Evolutionary conservation across 2,329 filamentous ascomycete genomes (phyloP), one percentile per base, ranked within the genome.

Genomic region (Aspergillus melleus): DNA sequence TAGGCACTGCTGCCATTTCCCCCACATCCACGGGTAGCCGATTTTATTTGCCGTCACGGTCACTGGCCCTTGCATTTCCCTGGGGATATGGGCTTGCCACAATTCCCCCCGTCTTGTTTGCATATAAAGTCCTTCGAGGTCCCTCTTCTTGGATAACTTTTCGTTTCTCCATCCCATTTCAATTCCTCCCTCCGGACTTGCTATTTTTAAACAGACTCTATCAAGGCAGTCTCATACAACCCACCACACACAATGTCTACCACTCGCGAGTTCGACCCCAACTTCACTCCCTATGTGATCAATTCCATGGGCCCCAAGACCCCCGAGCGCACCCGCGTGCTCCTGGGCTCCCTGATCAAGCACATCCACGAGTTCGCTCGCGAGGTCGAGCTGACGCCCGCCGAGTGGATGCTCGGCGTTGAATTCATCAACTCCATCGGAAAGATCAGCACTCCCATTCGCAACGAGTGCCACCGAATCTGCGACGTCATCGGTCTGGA

Each of bases 311-410:
- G 88, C 55, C 87, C 89, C 68, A 86, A 90, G 68, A 86, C 86
- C 12, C 79, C 83, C 55, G 85, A 87, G 59, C 83, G 90, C 61
- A 84, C 86, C 68, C 84, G 87, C 60, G 79, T 85, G 64, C 81
- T 92, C 68, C 79, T 92, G 69, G 75, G 80, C 61, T 81, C 84
- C 29, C 76, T 92, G 67, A 87, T 92, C 76, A 81, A 79, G 52
- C 89, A 92, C 78, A 81, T 93, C 60, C 90, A 93, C 79, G 89
- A 92, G 77, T 92, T 92, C 74, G 84, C 86, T 58, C 86, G 90
- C 59, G 90, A 93, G 71, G 85, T 90, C 64, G 89, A 92, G 77
- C 84, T 93, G 54, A 91, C 87, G 19, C 82, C 86, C 32, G 89
- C 90, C 57, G 90, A 93, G 77, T 92, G 90, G 90, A 84, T 91